These are phyloP conservation scores for Plasmodium vivax DNA, from an alignment of 169 alveolate species.

Conservation along the genomic window DNA sequence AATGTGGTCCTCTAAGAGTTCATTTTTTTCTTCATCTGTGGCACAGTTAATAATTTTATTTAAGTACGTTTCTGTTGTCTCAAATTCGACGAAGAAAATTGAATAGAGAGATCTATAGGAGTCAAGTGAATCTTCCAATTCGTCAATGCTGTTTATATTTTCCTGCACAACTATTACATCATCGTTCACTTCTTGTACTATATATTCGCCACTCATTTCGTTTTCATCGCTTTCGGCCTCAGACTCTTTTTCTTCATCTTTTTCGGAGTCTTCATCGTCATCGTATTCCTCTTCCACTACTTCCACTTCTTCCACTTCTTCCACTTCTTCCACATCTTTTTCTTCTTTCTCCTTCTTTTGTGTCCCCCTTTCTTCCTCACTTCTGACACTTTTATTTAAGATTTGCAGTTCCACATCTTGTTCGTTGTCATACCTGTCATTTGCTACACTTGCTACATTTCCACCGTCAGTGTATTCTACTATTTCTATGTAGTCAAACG, in stretches of 20 bases:
- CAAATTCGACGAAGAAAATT: not conserved
- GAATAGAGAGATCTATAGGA: not conserved
- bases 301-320: not conserved
- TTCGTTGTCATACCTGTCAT: not conserved
- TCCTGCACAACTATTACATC: not conserved
- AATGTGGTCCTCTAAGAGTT: not conserved
- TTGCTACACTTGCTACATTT: not conserved
- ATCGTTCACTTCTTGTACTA: not conserved
- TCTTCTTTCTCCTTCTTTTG: not conserved
- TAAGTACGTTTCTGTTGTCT: constrained; percentile 13
- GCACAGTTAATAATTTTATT: not conserved
- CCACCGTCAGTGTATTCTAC: not conserved
- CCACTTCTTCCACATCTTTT: not conserved
- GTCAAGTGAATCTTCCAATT: not conserved
- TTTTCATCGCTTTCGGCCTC: not conserved
- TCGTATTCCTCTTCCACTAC: not conserved
- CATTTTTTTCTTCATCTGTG: constrained; percentile 6
- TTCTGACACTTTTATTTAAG: not conserved
- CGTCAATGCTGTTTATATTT: not conserved
- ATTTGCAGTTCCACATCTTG: not conserved
- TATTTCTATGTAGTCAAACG: not conserved
- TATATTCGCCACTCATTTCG: not conserved
- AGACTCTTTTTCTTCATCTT: not conserved
- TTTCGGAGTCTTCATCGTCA: not conserved
- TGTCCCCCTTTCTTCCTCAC: not conserved